A percentile compares a stretch with the other conserved stretches of the same genome.
These are phyloP conservation scores for Leishmania guyanensis DNA, from an alignment of 208 protist genomes.

Conservation along the genomic window DNA sequence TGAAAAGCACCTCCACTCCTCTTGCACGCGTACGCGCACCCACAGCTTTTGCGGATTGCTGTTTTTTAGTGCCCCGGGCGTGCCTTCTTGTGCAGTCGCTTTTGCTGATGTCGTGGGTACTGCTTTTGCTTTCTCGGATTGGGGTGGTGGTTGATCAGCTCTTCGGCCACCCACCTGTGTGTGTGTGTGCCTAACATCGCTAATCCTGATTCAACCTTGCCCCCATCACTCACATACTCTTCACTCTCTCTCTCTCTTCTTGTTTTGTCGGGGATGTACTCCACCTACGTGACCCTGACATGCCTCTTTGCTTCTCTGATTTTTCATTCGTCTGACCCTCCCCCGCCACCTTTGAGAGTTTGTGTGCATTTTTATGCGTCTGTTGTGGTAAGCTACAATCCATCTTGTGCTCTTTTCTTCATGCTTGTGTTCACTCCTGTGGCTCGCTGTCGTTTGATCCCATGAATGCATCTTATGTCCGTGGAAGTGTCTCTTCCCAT, in stretches of 20 bases:
- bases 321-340: not conserved
- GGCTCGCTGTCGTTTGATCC: not conserved
- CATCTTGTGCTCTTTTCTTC: not conserved
- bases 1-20: not conserved
- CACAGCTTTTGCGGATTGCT: not conserved
- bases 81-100: not conserved
- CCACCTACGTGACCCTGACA: not conserved
- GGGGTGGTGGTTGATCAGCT: not conserved
- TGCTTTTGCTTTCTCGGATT: not conserved
- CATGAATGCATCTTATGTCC: not conserved
- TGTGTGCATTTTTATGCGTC: not conserved
- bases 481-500: not conserved
- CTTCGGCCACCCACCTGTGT: not conserved
- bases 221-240: not conserved
- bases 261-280: not conserved
- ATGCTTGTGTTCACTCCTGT: not conserved
- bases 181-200: not conserved
- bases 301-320: not conserved
- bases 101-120: not conserved
- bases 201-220: not conserved
- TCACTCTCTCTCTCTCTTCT: conserved; percentile 3
- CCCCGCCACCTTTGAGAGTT: not conserved
- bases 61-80: not conserved
- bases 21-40: too few relatives aligned
- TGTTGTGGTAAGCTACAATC: not conserved